These are phyloP conservation scores for Spergularia marina DNA, from an alignment of 148 eudicot species.

Conservation along the genomic window DNA sequence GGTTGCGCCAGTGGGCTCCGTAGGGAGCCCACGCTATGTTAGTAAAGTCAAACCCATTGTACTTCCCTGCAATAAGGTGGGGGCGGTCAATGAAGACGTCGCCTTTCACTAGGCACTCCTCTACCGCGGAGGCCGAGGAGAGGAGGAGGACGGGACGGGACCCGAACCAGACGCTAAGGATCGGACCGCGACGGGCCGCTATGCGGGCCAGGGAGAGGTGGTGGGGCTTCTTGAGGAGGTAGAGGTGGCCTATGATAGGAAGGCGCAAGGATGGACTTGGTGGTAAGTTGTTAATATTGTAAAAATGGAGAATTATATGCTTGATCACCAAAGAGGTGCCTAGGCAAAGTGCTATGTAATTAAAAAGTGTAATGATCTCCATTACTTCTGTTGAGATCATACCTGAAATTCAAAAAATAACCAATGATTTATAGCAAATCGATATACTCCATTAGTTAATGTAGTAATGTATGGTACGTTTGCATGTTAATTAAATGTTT, in stretches of 20 bases:
- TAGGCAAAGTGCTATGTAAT: constrained; percentile 16
- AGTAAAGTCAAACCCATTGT: constrained; percentile 20
- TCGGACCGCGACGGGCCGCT: constrained; percentile 23
- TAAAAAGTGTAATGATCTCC: constrained; percentile 10
- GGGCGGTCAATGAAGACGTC: constrained; percentile 36
- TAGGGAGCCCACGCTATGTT: constrained; percentile 28
- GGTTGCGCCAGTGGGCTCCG: constrained; percentile 36
- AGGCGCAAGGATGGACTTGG: constrained; percentile 30
- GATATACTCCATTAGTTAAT: too few species aligned
- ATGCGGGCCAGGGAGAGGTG: constrained; percentile 27
- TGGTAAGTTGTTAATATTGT: constrained; percentile 21
- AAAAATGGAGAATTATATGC: background rate
- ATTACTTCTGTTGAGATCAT: constrained; percentile 4
- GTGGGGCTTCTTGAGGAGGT: constrained; percentile 35
- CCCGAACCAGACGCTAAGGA: constrained; percentile 23
- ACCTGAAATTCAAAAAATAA: background rate
- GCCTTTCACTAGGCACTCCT: constrained; percentile 33
- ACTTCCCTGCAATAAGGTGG: constrained; percentile 20
- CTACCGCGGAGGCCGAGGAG: constrained; percentile 25
- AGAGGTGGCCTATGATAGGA: constrained; percentile 41
- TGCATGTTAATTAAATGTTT: too few species aligned
- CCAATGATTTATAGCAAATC: background rate
- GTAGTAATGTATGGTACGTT: too few species aligned
- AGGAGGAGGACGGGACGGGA: constrained; percentile 10
- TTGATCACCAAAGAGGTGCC: constrained; percentile 10